These are phyloP conservation scores for Termitomyces sp. DNA, from an alignment of 768 basidiomycete genomes.

Conservation along the genomic window DNA sequence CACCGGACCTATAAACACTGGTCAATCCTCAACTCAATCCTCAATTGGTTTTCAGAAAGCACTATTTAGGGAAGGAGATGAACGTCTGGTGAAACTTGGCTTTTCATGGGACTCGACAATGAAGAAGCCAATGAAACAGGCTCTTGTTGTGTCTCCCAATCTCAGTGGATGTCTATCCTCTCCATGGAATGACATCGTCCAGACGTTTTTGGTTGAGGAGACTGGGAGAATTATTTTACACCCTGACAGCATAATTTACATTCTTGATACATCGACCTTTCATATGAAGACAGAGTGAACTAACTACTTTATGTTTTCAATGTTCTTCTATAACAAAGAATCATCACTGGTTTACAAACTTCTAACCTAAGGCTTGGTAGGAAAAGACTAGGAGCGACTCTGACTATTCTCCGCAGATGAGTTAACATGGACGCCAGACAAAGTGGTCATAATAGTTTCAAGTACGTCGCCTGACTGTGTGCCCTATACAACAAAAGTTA, in stretches of 20 bases:
- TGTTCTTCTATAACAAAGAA: not conserved
- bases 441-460: not conserved
- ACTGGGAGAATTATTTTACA: not conserved
- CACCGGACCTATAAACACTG: not conserved
- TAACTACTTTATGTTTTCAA: not conserved
- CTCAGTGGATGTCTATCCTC: not conserved
- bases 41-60: not conserved
- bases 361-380: not conserved
- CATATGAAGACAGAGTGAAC: not conserved
- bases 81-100: not conserved
- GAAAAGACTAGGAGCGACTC: not conserved
- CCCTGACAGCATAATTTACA: not conserved
- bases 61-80: not conserved
- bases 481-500: not conserved
- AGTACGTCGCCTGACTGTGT: not conserved
- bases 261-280: not conserved
- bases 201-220: not conserved
- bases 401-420: not conserved
- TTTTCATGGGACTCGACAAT: not conserved
- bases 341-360: too few species aligned
- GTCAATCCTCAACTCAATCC: not conserved
- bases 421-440: not conserved
- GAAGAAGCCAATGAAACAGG: not conserved
- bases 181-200: not conserved
- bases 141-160: not conserved